phyloP scores from a whole-genome alignment of 106 monocot genomes.

The Platanthera zijinensis region DNA sequence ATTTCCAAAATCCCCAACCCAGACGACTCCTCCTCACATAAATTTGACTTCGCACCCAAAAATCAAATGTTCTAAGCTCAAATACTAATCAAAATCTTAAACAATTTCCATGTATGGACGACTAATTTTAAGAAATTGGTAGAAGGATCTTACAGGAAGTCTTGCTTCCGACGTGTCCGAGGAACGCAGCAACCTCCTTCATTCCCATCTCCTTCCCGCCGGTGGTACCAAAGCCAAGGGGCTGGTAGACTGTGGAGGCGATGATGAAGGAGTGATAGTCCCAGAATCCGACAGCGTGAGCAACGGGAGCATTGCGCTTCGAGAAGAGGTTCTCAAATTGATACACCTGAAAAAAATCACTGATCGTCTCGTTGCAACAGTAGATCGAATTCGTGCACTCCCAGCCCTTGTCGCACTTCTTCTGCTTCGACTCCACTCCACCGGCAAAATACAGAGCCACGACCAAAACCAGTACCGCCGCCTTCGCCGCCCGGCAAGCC shows the following conservation, averaged over 20 bases:
- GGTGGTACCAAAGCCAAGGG: conserved; percentile 88
- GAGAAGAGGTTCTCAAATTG: conserved; percentile 95
- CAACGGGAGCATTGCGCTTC: conserved; percentile 79
- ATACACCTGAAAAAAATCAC: conserved; percentile 77
- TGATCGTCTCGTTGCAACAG: conserved; percentile 93
- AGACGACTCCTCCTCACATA: too few species aligned
- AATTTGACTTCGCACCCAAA: too few species aligned
- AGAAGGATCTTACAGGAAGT: conserved; percentile 57
- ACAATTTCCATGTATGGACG: background rate
- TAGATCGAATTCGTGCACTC: conserved; percentile 69
- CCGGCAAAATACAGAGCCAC: background rate
- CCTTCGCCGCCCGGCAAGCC: background rate
- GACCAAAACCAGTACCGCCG: conserved; percentile 2
- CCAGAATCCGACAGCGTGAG: conserved; percentile 87
- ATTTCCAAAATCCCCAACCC: background rate
- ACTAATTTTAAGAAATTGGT: background rate
- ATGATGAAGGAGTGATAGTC: conserved; percentile 95
- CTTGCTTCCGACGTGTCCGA: conserved; percentile 90
- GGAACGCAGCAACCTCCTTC: conserved; percentile 89
- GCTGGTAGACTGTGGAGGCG: conserved; percentile 70
- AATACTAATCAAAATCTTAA: background rate
- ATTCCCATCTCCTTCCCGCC: conserved; percentile 76
- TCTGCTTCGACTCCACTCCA: conserved; percentile 32
- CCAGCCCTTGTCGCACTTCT: conserved; percentile 91
- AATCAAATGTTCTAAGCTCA: background rate